These are phyloP conservation scores for Beauveria brongniartii DNA, from an alignment of 2,329 filamentous ascomycete species.

Conservation along the genomic window DNA sequence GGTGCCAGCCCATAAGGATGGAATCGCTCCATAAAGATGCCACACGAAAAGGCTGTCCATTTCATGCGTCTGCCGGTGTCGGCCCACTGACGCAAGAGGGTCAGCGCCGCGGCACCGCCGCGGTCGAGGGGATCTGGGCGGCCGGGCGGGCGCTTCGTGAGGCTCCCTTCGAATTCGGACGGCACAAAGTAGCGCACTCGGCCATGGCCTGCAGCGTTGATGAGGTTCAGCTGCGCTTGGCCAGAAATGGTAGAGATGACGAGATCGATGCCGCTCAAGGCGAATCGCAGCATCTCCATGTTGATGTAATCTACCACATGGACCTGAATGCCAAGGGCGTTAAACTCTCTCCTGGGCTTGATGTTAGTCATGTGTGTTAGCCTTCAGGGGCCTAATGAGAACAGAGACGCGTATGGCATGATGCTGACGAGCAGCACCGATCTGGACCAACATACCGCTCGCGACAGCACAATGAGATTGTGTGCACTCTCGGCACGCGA, in stretches of 20 bases:
- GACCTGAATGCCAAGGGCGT: conserved; percentile 54
- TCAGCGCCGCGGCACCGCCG: conserved; percentile 47
- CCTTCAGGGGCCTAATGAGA: neutral
- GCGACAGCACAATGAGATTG: conserved; percentile 62
- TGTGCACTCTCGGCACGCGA: conserved; percentile 51
- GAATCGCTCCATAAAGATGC: conserved; percentile 69
- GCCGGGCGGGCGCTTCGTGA: conserved; percentile 40
- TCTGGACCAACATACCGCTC: conserved; percentile 39
- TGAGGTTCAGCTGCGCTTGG: conserved; percentile 58
- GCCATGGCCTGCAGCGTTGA: conserved; percentile 59
- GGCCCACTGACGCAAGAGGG: conserved; percentile 45
- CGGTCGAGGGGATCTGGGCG: conserved; percentile 52
- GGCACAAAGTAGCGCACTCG: conserved; percentile 64
- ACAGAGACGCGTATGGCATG: neutral
- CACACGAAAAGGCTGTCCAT: conserved; percentile 65
- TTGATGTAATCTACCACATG: conserved; percentile 60
- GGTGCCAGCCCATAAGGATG: conserved; percentile 54
- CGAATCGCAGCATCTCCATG: conserved; percentile 49
- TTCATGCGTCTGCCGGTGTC: conserved; percentile 43
- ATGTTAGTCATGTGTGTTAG: neutral
- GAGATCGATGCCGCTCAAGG: conserved; percentile 63
- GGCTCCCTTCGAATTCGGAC: conserved; percentile 64
- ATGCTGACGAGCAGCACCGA: neutral
- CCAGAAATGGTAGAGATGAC: conserved; percentile 68
- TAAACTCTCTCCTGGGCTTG: conserved; percentile 48